Percentiles rank a stretch among this genome's conserved stretches.
Conservation (phyloP, 805 yeast genomes). For the Lipomyces japonicus region DNA sequence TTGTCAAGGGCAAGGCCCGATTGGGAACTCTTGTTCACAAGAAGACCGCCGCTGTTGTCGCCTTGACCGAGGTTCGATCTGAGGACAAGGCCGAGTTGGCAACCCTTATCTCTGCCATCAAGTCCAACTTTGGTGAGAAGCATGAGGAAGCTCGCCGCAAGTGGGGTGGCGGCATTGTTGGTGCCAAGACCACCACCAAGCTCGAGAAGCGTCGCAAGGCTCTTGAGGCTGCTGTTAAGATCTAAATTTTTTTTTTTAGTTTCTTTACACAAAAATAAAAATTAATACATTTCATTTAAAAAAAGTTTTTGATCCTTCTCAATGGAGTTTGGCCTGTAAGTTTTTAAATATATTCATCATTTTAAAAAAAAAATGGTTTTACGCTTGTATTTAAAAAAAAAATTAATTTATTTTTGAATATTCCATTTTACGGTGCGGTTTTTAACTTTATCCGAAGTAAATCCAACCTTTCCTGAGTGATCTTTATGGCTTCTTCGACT, state of each 20-base stretch:
- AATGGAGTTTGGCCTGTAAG: background rate
- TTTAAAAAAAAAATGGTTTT: background rate
- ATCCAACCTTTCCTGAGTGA: slow-evolving; percentile 45
- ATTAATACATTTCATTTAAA: background rate
- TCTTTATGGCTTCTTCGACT: slow-evolving; percentile 45
- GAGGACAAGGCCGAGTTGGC: slow-evolving; percentile 96
- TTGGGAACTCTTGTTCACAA: slow-evolving; percentile 96
- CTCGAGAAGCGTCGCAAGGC: slow-evolving; percentile 69
- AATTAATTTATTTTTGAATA: too few species aligned
- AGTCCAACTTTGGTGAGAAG: slow-evolving; percentile 89
- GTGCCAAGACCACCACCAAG: slow-evolving; percentile 88
- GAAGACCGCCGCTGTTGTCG: slow-evolving; percentile 96
- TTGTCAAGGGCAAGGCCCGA: slow-evolving; percentile 98
- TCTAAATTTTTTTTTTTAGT: slow-evolving; percentile 3
- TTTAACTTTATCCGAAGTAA: slow-evolving; percentile 12
- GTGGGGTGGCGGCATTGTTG: slow-evolving; percentile 99
- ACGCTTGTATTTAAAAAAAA: background rate
- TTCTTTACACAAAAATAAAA: background rate
- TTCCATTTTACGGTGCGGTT: background rate
- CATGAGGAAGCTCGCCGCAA: slow-evolving; percentile 95
- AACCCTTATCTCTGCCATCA: slow-evolving; percentile 84
- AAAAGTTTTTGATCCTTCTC: too few species aligned
- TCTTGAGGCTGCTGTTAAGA: slow-evolving; percentile 38
- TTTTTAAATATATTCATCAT: too few species aligned
- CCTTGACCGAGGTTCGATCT: slow-evolving; percentile 88